Base-by-base conservation (phyloP, 176 grass and related monocot genomes). In the Eleusine coracana region DNA sequence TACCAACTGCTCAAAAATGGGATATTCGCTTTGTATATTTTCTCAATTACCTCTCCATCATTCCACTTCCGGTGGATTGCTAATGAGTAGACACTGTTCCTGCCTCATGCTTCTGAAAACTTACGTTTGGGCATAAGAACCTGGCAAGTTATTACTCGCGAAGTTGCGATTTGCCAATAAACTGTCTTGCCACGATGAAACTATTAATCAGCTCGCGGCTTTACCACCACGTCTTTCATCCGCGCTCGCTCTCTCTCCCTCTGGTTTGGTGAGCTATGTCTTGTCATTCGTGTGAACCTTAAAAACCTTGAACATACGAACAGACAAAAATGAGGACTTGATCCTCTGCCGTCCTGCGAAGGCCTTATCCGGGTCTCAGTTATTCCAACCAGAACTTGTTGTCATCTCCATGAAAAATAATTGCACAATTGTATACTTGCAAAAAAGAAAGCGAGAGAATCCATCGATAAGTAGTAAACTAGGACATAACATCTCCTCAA, bases 11-110 rank as follows among this genome's bases (percentile, higher is more conserved):
- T 14, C 38, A 25, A 29, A 88, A 79, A 74, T 37, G 69, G 69
- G 81, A 75, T 88, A 58, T 68, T 68, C 75, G 9, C 5, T 5
- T 48, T 66, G 59, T 21, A 28, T 6, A 40, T 68, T 68, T 50
- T 21, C 23, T 25, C 58, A 11, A 11, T n/a, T 58, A 21, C 54
- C 10, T 55, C 1, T 29, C 21, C 3, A 4, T 42, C 28, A 7
- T 34, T 65, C 21, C 6, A 51, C 40, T 44, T 48, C 71, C 20
- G 10, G 16, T 9, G 27, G 68, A 73, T 12, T 59, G 66, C 12
- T 59, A 55, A 48, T 3, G 68, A 56, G 23, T 2, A 68, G 5
- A 27, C 8, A 18, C 5, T 15, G 16, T 23, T 66, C 66, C 36
- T 34, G 73, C 31, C 36, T 60, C 61, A 39, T 20, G 52, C n/a